Percentiles rank a stretch among this genome's conserved stretches.
Conservation (phyloP, 306 rosid species). For the Castanea sativa region DNA sequence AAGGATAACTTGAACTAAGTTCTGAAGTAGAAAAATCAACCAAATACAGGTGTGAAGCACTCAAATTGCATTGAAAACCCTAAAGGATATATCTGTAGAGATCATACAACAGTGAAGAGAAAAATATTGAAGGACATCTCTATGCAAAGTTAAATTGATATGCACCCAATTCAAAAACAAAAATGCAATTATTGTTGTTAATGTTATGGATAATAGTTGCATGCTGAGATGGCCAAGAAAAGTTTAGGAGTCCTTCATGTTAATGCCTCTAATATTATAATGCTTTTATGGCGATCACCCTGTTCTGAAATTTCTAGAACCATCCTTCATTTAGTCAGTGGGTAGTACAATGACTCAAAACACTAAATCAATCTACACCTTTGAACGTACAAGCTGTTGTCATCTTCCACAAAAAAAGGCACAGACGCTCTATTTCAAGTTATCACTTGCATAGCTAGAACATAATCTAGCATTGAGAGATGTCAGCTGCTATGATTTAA, state of each 20-base stretch:
- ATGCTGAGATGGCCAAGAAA: neutral
- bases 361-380: neutral
- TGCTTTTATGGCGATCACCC: neutral
- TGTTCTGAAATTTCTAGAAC: neutral
- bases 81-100: neutral
- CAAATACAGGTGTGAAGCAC: neutral
- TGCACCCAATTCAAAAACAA: too few species aligned
- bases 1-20: neutral
- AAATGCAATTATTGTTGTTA: too few species aligned
- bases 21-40: neutral
- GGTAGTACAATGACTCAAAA: neutral
- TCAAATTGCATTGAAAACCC: neutral
- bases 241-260: neutral
- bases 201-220: too few species aligned
- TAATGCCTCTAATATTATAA: neutral
- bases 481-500: neutral
- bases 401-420: neutral
- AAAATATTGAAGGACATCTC: neutral
- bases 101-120: neutral
- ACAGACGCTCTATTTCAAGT: neutral
- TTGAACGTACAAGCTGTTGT: too few species aligned
- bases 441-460: constrained; percentile 3
- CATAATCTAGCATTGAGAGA: neutral
- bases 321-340: too few species aligned
- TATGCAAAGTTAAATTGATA: neutral